Conservation (phyloP, 805 yeast species). For the Teunomyces atbi region DNA sequence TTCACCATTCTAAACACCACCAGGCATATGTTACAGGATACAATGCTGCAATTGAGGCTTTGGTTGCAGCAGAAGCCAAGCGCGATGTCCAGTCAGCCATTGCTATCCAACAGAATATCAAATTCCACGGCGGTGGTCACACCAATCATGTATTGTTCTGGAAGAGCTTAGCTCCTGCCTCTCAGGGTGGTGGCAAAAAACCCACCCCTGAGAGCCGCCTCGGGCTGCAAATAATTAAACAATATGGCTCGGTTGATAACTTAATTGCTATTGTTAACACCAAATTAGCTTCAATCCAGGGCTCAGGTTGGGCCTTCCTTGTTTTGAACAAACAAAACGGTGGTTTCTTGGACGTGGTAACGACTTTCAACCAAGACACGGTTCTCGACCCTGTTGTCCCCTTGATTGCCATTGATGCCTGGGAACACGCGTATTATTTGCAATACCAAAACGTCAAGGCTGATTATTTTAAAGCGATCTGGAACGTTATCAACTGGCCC, state of each 20-base stretch:
- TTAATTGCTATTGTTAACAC: slow-evolving; percentile 41
- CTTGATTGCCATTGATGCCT: slow-evolving; percentile 51
- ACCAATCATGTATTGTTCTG: slow-evolving; percentile 50
- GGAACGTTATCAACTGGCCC: slow-evolving; percentile 52
- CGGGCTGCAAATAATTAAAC: slow-evolving; percentile 36
- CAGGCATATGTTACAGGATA: slow-evolving; percentile 49
- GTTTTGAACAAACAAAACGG: slow-evolving; percentile 47
- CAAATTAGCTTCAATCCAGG: slow-evolving; percentile 49
- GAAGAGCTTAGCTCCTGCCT: slow-evolving; percentile 47
- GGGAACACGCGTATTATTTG: slow-evolving; percentile 56
- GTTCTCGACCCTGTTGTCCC: slow-evolving; percentile 43
- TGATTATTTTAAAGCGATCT: slow-evolving; percentile 49
- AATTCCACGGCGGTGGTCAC: slow-evolving; percentile 53
- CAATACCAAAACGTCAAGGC: slow-evolving; percentile 52
- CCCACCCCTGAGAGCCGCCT: slow-evolving; percentile 28
- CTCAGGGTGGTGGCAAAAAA: slow-evolving; percentile 38
- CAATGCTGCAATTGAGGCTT: slow-evolving; percentile 44
- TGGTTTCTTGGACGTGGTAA: slow-evolving; percentile 41
- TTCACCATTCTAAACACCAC: slow-evolving; percentile 51
- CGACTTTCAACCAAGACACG: slow-evolving; percentile 50
- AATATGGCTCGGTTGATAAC: slow-evolving; percentile 45
- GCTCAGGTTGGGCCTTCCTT: slow-evolving; percentile 54
- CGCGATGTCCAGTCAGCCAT: slow-evolving; percentile 42
- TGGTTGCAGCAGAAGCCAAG: slow-evolving; percentile 31
- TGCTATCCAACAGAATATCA: slow-evolving; percentile 44